Evolutionary conservation across 495 filamentous ascomycete species (phyloP).

Genomic region (Platismatia glauca): DNA sequence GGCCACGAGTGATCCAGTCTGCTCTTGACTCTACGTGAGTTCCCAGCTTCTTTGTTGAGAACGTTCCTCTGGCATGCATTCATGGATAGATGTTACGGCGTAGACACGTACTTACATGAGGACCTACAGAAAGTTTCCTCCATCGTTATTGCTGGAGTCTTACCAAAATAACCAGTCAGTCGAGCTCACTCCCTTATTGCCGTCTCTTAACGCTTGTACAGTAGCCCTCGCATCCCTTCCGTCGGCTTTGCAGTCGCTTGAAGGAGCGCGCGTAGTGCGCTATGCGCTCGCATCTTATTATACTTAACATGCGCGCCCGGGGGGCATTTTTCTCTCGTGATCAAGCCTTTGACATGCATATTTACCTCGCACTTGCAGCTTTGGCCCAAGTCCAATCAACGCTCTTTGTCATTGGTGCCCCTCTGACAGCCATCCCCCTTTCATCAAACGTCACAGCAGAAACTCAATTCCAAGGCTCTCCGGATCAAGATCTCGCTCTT

Average conservation of each 20-base stretch:
- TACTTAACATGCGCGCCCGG: not conserved
- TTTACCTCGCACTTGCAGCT: not conserved
- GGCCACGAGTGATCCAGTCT: not conserved
- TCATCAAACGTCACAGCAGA: not conserved
- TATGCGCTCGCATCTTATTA: not conserved
- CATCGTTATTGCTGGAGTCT: no score
- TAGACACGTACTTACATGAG: no score
- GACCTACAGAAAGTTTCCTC: no score
- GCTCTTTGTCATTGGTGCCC: not conserved
- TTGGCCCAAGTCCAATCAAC: not conserved
- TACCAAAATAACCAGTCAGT: no score
- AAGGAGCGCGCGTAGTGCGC: not conserved
- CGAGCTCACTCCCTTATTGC: no score
- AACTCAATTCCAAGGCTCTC: not conserved
- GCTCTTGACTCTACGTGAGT: no score
- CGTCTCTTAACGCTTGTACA: no score
- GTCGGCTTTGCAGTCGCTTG: no score
- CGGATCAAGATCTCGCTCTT: not conserved
- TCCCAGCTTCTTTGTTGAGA: no score
- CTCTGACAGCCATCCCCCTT: not conserved
- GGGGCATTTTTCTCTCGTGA: not conserved
- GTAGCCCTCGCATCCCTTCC: no score
- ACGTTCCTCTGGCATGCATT: no score
- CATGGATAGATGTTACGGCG: no score
- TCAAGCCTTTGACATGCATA: not conserved